phyloP scores from a whole-genome alignment of 768 basidiomycete genomes.

The Mycena metata region DNA sequence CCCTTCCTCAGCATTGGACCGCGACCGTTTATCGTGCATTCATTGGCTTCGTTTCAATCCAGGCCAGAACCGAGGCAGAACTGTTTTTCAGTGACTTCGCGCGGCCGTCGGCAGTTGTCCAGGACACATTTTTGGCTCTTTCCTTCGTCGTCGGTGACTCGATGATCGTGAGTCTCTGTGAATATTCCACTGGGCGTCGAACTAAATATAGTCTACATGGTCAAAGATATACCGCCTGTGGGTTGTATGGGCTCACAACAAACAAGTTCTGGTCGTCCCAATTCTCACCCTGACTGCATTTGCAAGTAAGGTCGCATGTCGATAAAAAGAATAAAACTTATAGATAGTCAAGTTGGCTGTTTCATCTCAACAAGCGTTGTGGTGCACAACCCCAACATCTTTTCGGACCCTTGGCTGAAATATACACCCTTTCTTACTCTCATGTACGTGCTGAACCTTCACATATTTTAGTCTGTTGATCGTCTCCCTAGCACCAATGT shows the following conservation, averaged over 20 bases:
- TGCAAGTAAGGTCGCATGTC: background rate
- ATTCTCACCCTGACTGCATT: background rate
- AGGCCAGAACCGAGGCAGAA: background rate
- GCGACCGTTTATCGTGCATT: constrained; percentile 3
- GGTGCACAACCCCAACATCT: background rate
- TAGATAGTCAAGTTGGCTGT: background rate
- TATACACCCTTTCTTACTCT: background rate
- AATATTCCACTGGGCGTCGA: too few species aligned
- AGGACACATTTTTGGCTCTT: background rate
- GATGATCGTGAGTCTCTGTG: constrained; percentile 4
- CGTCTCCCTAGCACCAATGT: background rate
- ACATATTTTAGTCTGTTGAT: background rate
- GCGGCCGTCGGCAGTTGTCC: background rate
- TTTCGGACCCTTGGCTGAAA: constrained; percentile 10
- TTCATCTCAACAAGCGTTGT: background rate
- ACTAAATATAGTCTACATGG: background rate
- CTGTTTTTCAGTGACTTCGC: background rate
- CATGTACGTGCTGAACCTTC: constrained; percentile 6
- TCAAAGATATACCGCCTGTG: constrained; percentile 14
- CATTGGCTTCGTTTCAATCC: background rate
- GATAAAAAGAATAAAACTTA: background rate
- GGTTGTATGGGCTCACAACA: constrained; percentile 19
- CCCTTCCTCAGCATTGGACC: background rate
- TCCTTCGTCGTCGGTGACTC: background rate
- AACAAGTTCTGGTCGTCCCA: background rate